Conservation (phyloP, 345 rosid genomes). For the Bretschneidera sinensis region DNA sequence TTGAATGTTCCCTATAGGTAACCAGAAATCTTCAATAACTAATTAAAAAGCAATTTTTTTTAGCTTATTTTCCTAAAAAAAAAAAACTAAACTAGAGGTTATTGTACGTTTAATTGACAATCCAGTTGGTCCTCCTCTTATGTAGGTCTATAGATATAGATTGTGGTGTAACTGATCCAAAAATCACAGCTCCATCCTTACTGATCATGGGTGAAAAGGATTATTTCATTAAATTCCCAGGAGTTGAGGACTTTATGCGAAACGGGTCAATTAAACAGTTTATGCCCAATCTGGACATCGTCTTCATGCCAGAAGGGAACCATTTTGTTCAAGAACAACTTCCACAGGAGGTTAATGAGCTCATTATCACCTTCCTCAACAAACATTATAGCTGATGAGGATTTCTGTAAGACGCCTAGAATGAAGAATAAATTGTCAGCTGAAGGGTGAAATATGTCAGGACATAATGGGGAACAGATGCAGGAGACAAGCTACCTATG, state of each 20-base stretch:
- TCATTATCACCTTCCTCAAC: background rate
- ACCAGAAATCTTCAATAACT: background rate
- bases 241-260: background rate
- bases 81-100: too few relatives aligned
- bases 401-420: background rate
- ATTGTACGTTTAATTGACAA: too few relatives aligned
- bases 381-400: background rate
- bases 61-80: too few relatives aligned
- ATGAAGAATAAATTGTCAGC: background rate
- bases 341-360: background rate
- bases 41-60: too few relatives aligned
- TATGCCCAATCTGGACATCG: background rate
- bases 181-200: background rate
- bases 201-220: background rate
- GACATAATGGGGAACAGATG: background rate
- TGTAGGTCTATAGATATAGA: background rate
- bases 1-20: constrained; percentile 50
- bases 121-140: background rate
- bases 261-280: background rate
- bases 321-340: background rate
- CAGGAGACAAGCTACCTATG: too few relatives aligned
- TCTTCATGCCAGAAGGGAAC: background rate
- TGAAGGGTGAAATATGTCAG: background rate
- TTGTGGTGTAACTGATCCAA: background rate
- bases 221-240: background rate